These are phyloP conservation scores for Harringtonia lauricola DNA, from an alignment of 2,329 filamentous ascomycete genomes.

Conservation along the genomic window DNA sequence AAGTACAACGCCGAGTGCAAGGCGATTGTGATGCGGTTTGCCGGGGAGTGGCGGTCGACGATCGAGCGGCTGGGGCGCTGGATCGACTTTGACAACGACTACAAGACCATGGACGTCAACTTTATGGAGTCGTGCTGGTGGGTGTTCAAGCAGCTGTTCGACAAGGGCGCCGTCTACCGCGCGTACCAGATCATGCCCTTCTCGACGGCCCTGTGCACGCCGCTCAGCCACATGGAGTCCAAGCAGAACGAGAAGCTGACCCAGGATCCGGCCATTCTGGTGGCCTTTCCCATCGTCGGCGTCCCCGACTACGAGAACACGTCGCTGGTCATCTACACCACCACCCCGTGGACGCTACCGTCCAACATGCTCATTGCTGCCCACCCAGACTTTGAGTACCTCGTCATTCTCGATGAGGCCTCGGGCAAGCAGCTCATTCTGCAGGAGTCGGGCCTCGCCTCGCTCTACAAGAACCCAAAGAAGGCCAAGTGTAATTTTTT, in stretches of 20 bases:
- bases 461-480: conserved; percentile 88
- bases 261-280: conserved; percentile 80
- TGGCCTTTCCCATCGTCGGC: conserved; percentile 73
- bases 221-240: conserved; percentile 86
- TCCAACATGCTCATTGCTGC: conserved; percentile 64
- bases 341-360: conserved; percentile 70
- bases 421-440: conserved; percentile 78
- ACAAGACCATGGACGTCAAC: conserved; percentile 92
- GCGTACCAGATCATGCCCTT: conserved; percentile 92
- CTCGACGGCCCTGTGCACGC: conserved; percentile 80
- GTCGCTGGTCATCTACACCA: conserved; percentile 76
- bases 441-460: conserved; percentile 68
- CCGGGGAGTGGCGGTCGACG: conserved; percentile 75
- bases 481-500: conserved; percentile 62
- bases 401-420: conserved; percentile 75
- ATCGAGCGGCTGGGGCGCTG: conserved; percentile 84
- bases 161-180: conserved; percentile 82
- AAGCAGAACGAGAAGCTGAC: conserved; percentile 93
- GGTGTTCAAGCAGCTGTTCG: conserved; percentile 88
- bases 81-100: conserved; percentile 98
- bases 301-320: conserved; percentile 70
- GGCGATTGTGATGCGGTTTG: conserved; percentile 87
- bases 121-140: conserved; percentile 98
- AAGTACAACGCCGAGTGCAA: conserved; percentile 89
- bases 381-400: conserved; percentile 68